Evolutionary conservation across 176 grass and related monocot species (phyloP), one percentile per base, ranked within the genome.

Genomic region (Canna indica): DNA sequence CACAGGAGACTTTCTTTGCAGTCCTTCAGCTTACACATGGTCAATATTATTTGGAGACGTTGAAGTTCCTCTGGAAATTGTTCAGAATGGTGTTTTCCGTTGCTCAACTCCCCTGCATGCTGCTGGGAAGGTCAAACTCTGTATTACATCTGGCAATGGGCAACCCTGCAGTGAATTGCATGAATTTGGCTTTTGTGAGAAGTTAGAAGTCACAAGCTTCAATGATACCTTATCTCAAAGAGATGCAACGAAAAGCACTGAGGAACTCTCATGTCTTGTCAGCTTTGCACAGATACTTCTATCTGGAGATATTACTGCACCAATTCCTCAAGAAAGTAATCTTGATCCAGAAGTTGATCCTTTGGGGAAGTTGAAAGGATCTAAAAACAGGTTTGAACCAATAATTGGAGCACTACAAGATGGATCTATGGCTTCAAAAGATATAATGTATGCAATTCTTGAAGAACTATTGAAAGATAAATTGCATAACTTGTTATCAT

Each of bases 31-130:
- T 46, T 64, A 58, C 71, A 71, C 56, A 81, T 85, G 87, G 78
- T 41, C 27, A 38, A 52, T 80, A 82, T 28, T 77, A 79, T 94
- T 99, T 87, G 95, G 90, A 29, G 78, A 90, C 67, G 36, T 58
- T 77, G 78, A 93, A 50, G 89, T 99, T 47, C 75, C 82, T 75
- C 65, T 69, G 25, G 84, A 88, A 84, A 68, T 85, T 86, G 74
- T 99, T 58, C 84, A 82, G 64, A 53, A 86, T 84, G 90, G 95
- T 72, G 87, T 90, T 47, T 71, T 99, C 53, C 75, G 89, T 64
- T 99, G 86, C 63, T 73, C 66, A 72, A 62, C 89, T 81, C 95
- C 95, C 64, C 35, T 25, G 39, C 60, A 82, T 38, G 41, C 58
- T 82, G 59, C 73, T 85, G 83, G 86, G 75, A 99, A 90, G 78